phyloP scores from a whole-genome alignment of 495 filamentous ascomycete genomes.

The Xylaria sp. region DNA sequence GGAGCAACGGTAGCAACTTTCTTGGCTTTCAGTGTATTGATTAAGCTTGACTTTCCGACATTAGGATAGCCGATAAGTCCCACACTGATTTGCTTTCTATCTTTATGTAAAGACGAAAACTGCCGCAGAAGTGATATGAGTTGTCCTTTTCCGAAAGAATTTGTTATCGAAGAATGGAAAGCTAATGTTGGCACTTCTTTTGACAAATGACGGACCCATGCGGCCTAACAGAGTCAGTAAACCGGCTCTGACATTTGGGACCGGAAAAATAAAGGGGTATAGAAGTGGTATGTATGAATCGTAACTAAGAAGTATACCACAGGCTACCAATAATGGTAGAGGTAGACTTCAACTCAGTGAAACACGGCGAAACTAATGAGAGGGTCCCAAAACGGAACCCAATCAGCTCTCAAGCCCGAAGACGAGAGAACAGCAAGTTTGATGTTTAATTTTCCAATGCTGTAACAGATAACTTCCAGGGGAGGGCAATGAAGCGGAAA shows the following conservation, averaged over 20 bases:
- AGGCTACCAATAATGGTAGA: slow-evolving; percentile 48
- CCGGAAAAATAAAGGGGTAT: slow-evolving; percentile 2
- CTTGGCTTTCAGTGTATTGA: slow-evolving; percentile 91
- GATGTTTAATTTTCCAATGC: slow-evolving; percentile 87
- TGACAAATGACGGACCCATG: slow-evolving; percentile 80
- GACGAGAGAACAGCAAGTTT: slow-evolving; percentile 68
- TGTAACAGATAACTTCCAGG: slow-evolving; percentile 95
- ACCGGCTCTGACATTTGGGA: slow-evolving; percentile 6
- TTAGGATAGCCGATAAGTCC: slow-evolving; percentile 88
- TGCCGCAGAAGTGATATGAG: slow-evolving; percentile 81
- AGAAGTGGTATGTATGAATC: slow-evolving; percentile 83
- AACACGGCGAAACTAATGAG: slow-evolving; percentile 69
- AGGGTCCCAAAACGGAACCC: slow-evolving; percentile 86
- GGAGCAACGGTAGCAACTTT: slow-evolving; percentile 94
- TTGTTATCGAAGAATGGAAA: slow-evolving; percentile 91
- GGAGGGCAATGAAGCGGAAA: slow-evolving; percentile 59
- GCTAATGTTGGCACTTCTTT: slow-evolving; percentile 92
- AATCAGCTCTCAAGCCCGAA: slow-evolving; percentile 67
- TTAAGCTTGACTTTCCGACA: slow-evolving; percentile 89
- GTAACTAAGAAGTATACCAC: slow-evolving; percentile 96
- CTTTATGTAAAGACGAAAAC: slow-evolving; percentile 88
- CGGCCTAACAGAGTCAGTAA: slow-evolving; percentile 64
- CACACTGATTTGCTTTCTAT: slow-evolving; percentile 90
- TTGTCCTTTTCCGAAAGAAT: slow-evolving; percentile 87
- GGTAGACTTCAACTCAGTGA: slow-evolving; percentile 86